Base-by-base conservation (phyloP, 805 yeast genomes). In the Wickerhamomyces bisporus region DNA sequence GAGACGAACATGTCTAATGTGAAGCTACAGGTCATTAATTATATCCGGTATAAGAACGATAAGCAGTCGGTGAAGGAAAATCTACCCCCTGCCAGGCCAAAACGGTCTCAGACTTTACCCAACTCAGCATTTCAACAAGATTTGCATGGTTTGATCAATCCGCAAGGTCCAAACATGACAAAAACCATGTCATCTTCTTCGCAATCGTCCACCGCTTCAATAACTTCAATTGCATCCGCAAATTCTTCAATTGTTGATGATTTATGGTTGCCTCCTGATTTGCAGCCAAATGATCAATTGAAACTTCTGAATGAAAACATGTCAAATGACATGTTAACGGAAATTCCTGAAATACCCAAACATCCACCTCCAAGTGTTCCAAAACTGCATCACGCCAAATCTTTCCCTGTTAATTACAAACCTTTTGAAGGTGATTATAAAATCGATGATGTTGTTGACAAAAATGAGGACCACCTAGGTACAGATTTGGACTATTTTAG, bases 1-100 rank as follows among this genome's bases (percentile, higher is more conserved):
- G 65, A 65, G 38, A 48, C 60, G 7, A 61, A 59, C 34, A 65
- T 65, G 70, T 50, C 64, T 5, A 65, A 66, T 36, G 70, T 65
- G n/a, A 43, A 61, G 25, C 41, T 52, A 2, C 61, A 61, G 53
- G 64, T 62, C 2, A 57, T 54, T 3, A 52, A 58, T 31, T 61
- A 60, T 35, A 58, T 64, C 15, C 55, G 51, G 2, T 49, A 56
- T 13, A 39, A 64, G 32, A 52, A 52, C 21, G 48, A 45, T 12
- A 44, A 40, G 17, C 40, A 40, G 4, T 14, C 40, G 4, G 36
- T 43, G 33, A 36, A 37, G n/a, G 29, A 25, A 16, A 19, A 19
- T 18, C 15, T 5, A 1, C n/a, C 21, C 11, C 30, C 36, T 13
- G 16, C 24, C 8, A 39, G 37, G 12, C 45, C 53, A 28, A 34